These are phyloP conservation scores for Kwoniella europaea DNA, from an alignment of 768 basidiomycete species.

Conservation along the genomic window DNA sequence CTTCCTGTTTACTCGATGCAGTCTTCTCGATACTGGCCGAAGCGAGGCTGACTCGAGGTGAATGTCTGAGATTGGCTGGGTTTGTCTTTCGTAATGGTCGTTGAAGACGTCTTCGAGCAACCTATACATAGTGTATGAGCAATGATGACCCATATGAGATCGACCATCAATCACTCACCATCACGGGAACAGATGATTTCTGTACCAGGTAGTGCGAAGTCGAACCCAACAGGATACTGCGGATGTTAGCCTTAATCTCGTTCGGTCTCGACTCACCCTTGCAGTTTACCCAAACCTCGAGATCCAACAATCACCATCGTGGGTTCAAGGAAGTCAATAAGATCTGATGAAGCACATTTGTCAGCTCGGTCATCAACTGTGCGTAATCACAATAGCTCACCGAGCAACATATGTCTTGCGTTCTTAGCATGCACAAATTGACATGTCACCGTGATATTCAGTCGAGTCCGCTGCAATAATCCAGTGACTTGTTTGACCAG, in stretches of 20 bases:
- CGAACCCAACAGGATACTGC: conserved; percentile 86
- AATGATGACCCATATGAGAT: background rate
- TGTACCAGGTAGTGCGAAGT: conserved; percentile 81
- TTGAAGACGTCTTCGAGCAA: conserved; percentile 87
- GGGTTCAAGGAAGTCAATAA: conserved; percentile 84
- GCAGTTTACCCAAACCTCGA: conserved; percentile 83
- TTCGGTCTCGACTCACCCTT: conserved; percentile 67
- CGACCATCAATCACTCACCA: conserved; percentile 62
- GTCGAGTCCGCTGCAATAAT: conserved; percentile 83
- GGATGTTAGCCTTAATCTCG: background rate
- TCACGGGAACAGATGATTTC: conserved; percentile 93
- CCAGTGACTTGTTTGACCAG: conserved; percentile 86
- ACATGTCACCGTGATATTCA: conserved; percentile 85
- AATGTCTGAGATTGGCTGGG: conserved; percentile 67
- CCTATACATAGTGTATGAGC: conserved; percentile 22
- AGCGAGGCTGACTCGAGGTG: conserved; percentile 80
- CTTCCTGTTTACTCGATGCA: conserved; percentile 76
- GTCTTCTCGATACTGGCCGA: conserved; percentile 84
- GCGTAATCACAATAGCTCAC: conserved; percentile 57
- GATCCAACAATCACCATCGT: conserved; percentile 94
- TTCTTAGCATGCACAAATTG: conserved; percentile 99
- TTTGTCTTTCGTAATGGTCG: conserved; percentile 73
- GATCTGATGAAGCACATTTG: conserved; percentile 58
- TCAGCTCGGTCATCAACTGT: background rate
- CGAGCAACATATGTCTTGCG: conserved; percentile 82